phyloP scores from a whole-genome alignment of 768 basidiomycete genomes.

The Pleurotus sapidus region DNA sequence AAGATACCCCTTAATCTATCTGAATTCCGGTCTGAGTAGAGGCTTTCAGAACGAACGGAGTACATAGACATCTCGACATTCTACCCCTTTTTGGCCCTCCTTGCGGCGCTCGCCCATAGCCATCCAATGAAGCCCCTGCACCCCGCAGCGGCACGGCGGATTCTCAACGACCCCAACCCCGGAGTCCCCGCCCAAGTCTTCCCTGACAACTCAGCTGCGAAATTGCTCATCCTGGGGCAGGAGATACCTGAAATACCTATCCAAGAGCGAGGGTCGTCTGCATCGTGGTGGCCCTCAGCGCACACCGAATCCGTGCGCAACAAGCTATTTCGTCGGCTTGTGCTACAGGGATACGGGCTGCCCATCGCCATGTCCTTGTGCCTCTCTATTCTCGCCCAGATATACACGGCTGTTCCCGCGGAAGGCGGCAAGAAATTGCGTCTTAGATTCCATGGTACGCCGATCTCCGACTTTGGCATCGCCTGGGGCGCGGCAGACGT shows the following conservation, averaged over 20 bases:
- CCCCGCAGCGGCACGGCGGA: constrained; percentile 22
- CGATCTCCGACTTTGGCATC: constrained; percentile 46
- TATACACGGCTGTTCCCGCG: constrained; percentile 29
- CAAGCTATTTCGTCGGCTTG: constrained; percentile 28
- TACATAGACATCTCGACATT: constrained; percentile 28
- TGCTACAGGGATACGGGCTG: constrained; percentile 29
- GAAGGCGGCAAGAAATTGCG: constrained; percentile 21
- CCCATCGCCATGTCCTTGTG: constrained; percentile 28
- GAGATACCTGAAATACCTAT: constrained; percentile 6
- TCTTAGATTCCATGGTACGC: constrained; percentile 31
- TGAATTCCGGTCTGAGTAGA: not conserved
- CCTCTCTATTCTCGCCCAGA: constrained; percentile 32
- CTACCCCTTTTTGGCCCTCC: constrained; percentile 24
- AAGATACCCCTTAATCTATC: not conserved
- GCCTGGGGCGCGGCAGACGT: constrained; percentile 31
- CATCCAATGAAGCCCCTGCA: constrained; percentile 14
- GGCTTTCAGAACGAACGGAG: constrained; percentile 20
- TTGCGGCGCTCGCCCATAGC: constrained; percentile 17
- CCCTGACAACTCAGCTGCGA: constrained; percentile 23
- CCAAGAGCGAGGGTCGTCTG: not conserved
- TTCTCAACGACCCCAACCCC: constrained; percentile 24
- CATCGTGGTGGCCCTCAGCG: constrained; percentile 34
- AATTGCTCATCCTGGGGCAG: constrained; percentile 27
- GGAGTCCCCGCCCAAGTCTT: constrained; percentile 10
- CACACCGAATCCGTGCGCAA: constrained; percentile 17